phyloP scores from a whole-genome alignment of 495 filamentous ascomycete genomes.

The Xeromyces bisporus region DNA sequence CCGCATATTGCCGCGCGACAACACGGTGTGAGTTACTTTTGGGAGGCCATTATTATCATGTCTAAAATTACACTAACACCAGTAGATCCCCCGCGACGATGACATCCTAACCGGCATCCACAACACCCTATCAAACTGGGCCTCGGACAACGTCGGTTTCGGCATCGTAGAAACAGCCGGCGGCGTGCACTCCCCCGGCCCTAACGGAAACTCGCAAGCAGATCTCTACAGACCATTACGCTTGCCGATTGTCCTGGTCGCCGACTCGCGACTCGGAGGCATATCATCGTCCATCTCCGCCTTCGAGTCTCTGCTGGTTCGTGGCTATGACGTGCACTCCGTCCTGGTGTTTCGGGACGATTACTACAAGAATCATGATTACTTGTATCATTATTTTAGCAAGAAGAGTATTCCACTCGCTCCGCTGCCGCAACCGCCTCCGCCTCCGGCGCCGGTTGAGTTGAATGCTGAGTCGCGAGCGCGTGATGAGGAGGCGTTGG shows the following conservation, averaged over 20 bases:
- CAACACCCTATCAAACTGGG: conserved; percentile 27
- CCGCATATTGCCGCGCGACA: conserved; percentile 50
- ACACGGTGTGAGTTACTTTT: conserved; percentile 8
- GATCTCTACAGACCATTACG: conserved; percentile 56
- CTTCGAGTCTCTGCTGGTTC: conserved; percentile 51
- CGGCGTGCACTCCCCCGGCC: conserved; percentile 56
- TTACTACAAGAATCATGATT: conserved; percentile 46
- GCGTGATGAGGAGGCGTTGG: conserved; percentile 38
- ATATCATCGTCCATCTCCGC: conserved; percentile 61
- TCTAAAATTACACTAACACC: conserved; percentile 3
- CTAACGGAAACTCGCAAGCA: conserved; percentile 56
- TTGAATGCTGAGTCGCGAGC: conserved; percentile 14
- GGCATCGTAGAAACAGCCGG: conserved; percentile 62
- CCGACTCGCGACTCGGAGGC: conserved; percentile 53
- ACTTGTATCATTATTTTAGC: conserved; percentile 44
- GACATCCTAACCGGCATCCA: conserved; percentile 30
- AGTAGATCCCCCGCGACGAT: conserved; percentile 29
- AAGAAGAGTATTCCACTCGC: conserved; percentile 37
- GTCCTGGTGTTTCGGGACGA: conserved; percentile 46
- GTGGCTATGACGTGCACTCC: conserved; percentile 56
- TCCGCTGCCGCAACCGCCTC: conserved; percentile 36
- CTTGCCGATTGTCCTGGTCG: conserved; percentile 54
- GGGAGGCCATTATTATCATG: not conserved
- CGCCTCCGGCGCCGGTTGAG: conserved; percentile 20
- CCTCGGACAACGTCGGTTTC: conserved; percentile 17